Evolutionary conservation across 2,329 filamentous ascomycete genomes (phyloP).

Genomic region (Elsinoe fawcettii): DNA sequence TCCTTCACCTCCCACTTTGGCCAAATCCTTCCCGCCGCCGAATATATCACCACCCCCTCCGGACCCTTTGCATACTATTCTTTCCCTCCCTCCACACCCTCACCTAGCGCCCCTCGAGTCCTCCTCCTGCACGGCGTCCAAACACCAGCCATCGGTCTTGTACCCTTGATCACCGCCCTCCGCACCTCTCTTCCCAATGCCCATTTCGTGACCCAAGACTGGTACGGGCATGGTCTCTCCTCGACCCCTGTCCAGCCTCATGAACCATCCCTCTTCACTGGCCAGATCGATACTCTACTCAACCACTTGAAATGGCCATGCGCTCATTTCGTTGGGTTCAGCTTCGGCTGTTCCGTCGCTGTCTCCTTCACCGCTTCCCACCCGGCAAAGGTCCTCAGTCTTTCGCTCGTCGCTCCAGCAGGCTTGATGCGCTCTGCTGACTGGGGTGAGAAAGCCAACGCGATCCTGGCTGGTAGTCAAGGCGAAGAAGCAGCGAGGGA

Average conservation of each 20-base stretch:
- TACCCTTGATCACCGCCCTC: slow-evolving; percentile 36
- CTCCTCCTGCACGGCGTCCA: slow-evolving; percentile 46
- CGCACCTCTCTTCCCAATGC: slow-evolving; percentile 30
- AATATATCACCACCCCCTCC: slow-evolving; percentile 27
- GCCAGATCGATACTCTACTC: slow-evolving; percentile 35
- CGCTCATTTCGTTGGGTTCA: slow-evolving; percentile 44
- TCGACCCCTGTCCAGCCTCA: slow-evolving; percentile 42
- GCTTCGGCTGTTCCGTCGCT: slow-evolving; percentile 40
- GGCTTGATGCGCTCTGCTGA: neutral
- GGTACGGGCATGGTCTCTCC: slow-evolving; percentile 49
- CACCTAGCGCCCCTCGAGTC: slow-evolving; percentile 19
- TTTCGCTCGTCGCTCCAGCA: slow-evolving; percentile 14
- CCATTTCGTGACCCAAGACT: slow-evolving; percentile 40
- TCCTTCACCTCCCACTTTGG: slow-evolving; percentile 35
- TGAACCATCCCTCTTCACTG: slow-evolving; percentile 36
- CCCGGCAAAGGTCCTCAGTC: slow-evolving; percentile 16
- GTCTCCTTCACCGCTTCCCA: slow-evolving; percentile 33
- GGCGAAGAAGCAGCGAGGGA: slow-evolving; percentile 27
- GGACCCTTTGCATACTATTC: slow-evolving; percentile 39
- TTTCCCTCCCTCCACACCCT: slow-evolving; percentile 21
- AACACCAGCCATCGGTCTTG: slow-evolving; percentile 44
- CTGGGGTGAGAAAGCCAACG: slow-evolving; percentile 18
- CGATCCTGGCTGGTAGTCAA: neutral
- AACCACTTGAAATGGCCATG: slow-evolving; percentile 35
- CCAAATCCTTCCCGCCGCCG: slow-evolving; percentile 32